Evolutionary conservation across 257 asterid species (phyloP).

Genomic region (Solanum chmielewskii): DNA sequence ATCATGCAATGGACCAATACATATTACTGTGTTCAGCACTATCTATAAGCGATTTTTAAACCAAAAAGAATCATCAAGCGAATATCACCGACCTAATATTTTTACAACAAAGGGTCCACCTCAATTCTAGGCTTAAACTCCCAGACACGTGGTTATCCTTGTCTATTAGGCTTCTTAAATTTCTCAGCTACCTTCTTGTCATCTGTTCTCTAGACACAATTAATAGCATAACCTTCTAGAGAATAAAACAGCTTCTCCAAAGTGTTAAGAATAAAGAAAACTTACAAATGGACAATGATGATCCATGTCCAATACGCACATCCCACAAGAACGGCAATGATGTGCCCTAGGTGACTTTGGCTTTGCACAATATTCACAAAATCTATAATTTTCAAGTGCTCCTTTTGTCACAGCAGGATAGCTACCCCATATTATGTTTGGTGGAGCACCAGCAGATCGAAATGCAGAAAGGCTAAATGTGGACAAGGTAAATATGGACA

Average conservation of each 20-base stretch:
- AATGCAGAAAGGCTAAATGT: conserved; percentile 66
- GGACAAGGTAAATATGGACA: conserved; percentile 53
- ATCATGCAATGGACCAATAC: neutral
- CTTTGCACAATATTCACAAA: conserved; percentile 69
- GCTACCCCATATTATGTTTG: conserved; percentile 86
- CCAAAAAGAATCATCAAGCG: neutral
- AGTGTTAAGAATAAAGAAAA: neutral
- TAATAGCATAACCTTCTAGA: neutral
- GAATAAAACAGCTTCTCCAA: neutral
- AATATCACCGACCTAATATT: neutral
- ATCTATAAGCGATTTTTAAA: neutral
- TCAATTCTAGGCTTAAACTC: neutral
- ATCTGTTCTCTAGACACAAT: neutral
- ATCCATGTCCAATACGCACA: conserved; percentile 85
- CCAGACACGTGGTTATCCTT: neutral
- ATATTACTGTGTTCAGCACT: neutral
- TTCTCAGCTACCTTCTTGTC: neutral
- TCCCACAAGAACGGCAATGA: conserved; percentile 92
- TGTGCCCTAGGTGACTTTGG: conserved; percentile 86
- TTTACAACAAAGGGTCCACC: neutral
- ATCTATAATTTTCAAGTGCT: conserved; percentile 75
- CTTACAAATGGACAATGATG: conserved; percentile 99
- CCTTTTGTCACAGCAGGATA: conserved; percentile 89
- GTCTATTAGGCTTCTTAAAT: neutral
- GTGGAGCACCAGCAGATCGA: conserved; percentile 70